phyloP scores from a whole-genome alignment of 139 green algal genomes.

The Micractinium conductrix region DNA sequence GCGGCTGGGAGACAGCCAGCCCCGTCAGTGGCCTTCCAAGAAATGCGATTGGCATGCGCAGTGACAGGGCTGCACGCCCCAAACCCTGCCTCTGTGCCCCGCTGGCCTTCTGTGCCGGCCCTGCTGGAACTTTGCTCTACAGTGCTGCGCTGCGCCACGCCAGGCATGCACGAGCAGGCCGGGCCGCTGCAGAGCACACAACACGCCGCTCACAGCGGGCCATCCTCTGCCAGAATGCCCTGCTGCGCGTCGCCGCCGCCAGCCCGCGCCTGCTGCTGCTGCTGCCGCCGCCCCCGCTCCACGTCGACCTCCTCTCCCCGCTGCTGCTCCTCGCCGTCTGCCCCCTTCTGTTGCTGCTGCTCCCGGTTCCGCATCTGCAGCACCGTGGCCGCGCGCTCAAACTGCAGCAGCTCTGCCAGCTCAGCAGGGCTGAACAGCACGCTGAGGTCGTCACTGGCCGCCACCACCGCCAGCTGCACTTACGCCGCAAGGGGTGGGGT shows the following conservation, averaged over 20 bases:
- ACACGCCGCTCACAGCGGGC: too few relatives aligned
- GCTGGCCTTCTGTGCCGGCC: too few relatives aligned
- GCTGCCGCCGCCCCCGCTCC: neutral
- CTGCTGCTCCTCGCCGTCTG: neutral
- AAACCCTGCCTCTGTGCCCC: too few relatives aligned
- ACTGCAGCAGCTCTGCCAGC: slow-evolving; percentile 35
- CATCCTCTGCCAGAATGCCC: neutral
- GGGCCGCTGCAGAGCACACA: too few relatives aligned
- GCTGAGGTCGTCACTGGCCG: neutral
- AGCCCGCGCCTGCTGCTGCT: neutral
- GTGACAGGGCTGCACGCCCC: too few relatives aligned
- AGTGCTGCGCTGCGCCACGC: too few relatives aligned
- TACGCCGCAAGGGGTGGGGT: neutral
- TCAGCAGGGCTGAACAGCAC: slow-evolving; percentile 21
- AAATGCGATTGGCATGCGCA: too few relatives aligned
- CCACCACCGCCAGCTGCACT: slow-evolving; percentile 20
- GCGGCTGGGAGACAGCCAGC: too few relatives aligned
- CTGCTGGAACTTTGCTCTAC: too few relatives aligned
- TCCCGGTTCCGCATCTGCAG: slow-evolving; percentile 33
- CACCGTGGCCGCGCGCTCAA: slow-evolving; percentile 23
- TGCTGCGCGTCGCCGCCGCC: neutral
- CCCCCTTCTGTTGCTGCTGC: neutral
- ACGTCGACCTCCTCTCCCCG: neutral
- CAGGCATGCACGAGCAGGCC: too few relatives aligned
- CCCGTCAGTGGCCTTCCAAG: too few relatives aligned